phyloP scores from a whole-genome alignment of 1,284 basidiomycete genomes.

The Coniferiporia weirii region DNA sequence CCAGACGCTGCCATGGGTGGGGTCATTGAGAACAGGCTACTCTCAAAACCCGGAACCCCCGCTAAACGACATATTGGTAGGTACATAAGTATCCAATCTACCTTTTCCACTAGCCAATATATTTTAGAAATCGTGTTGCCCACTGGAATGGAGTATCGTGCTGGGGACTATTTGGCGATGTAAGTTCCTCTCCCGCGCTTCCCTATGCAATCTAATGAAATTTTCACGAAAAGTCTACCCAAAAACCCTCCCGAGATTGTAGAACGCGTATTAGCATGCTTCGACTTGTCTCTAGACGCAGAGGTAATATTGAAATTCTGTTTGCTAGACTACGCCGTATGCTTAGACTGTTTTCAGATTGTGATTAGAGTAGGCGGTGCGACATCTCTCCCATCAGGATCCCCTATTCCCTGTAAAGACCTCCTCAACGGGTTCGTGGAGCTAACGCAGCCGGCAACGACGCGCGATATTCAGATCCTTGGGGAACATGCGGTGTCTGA shows the following conservation, averaged over 20 bases:
- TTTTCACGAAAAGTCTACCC: not conserved
- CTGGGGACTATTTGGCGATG: not conserved
- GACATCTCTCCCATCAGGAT: conserved; percentile 37
- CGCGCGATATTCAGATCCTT: conserved; percentile 26
- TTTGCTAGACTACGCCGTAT: not conserved
- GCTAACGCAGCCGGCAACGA: conserved; percentile 40
- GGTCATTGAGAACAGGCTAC: conserved; percentile 36
- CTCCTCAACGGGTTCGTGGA: conserved; percentile 43
- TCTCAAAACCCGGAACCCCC: not conserved
- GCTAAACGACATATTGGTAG: too few species aligned
- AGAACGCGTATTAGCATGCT: not conserved
- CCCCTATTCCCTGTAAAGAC: conserved; percentile 32
- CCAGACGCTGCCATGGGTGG: conserved; percentile 34
- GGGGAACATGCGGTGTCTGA: conserved; percentile 11
- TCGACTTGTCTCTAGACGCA: not conserved
- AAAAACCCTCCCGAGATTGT: not conserved
- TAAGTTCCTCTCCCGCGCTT: not conserved
- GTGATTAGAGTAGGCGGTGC: conserved; percentile 34
- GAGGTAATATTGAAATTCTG: not conserved
- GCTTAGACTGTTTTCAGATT: conserved; percentile 25
- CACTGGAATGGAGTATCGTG: not conserved
- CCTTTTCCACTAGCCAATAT: too few species aligned
- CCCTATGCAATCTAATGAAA: not conserved
- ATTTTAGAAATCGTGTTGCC: not conserved
- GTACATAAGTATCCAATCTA: too few species aligned